Percentiles rank a stretch among this genome's conserved stretches.
These are phyloP conservation scores for Lasiosphaeria miniovina DNA, from an alignment of 495 filamentous ascomycete genomes.

Conservation along the genomic window DNA sequence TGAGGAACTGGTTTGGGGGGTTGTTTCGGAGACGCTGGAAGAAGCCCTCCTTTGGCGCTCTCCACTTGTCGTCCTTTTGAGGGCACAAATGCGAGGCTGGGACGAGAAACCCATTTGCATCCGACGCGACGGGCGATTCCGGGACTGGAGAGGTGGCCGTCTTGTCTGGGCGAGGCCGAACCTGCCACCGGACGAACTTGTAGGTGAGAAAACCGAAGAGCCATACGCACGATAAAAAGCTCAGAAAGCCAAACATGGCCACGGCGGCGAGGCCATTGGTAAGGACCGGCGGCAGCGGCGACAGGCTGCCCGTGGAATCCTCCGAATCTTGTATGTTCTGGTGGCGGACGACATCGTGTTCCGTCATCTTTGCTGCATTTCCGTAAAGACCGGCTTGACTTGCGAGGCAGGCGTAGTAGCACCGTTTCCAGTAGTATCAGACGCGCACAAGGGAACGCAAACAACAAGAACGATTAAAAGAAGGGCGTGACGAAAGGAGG, in stretches of 20 bases:
- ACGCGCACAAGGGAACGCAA: neutral
- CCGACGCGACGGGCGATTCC: conserved; percentile 19
- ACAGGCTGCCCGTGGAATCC: conserved; percentile 28
- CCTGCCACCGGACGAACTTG: conserved; percentile 55
- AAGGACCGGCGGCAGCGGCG: conserved; percentile 50
- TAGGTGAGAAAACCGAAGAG: conserved; percentile 57
- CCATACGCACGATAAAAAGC: conserved; percentile 52
- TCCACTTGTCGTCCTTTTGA: conserved; percentile 11
- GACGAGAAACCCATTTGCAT: conserved; percentile 26
- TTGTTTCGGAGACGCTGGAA: conserved; percentile 19
- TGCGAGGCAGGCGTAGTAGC: neutral
- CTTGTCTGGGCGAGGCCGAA: conserved; percentile 15
- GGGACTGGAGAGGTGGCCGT: conserved; percentile 18
- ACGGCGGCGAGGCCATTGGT: conserved; percentile 53
- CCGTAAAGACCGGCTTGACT: conserved; percentile 8
- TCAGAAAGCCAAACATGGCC: conserved; percentile 56
- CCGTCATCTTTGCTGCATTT: conserved; percentile 17
- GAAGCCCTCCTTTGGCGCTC: conserved; percentile 10
- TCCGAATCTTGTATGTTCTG: conserved; percentile 24
- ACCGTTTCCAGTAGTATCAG: neutral
- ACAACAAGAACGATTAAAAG: neutral
- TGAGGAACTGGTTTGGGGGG: conserved; percentile 65
- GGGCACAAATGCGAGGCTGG: conserved; percentile 24
- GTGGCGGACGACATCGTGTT: neutral
- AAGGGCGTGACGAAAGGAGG: conserved; percentile 1